Percentiles rank a stretch among this genome's conserved stretches.
Evolutionary conservation across 257 asterid species (phyloP).

Genomic region (Eustoma russellianum): DNA sequence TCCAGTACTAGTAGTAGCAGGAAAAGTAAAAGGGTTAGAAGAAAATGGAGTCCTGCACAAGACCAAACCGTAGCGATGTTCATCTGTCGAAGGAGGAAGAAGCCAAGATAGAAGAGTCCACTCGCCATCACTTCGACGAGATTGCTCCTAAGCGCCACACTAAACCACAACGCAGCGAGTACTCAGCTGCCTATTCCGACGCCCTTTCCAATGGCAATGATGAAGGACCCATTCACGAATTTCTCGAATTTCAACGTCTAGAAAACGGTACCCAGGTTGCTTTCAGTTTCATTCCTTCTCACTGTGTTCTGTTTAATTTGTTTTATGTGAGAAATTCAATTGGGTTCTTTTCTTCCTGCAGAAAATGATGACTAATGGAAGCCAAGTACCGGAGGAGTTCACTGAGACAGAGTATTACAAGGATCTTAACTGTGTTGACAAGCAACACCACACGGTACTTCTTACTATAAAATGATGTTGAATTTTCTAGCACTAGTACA

Average conservation of each 20-base stretch:
- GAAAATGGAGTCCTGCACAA: constrained; percentile 12
- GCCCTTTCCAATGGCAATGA: constrained; percentile 15
- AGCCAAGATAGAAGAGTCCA: constrained; percentile 46
- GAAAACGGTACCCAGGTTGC: constrained; percentile 55
- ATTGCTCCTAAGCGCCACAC: constrained; percentile 79
- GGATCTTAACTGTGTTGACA: constrained; percentile 65
- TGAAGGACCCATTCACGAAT: constrained; percentile 41
- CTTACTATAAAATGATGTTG: too few species aligned
- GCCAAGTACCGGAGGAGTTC: constrained; percentile 51
- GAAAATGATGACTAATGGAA: constrained; percentile 52
- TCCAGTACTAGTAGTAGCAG: too few species aligned
- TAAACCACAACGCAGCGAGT: constrained; percentile 89
- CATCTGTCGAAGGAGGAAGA: constrained; percentile 58
- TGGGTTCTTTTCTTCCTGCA: constrained; percentile 14
- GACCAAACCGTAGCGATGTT: constrained; percentile 72
- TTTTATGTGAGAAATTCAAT: background rate
- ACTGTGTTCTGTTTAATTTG: too few species aligned
- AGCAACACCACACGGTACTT: constrained; percentile 83
- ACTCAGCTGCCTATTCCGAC: constrained; percentile 49
- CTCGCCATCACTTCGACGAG: constrained; percentile 59
- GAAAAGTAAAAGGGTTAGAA: too few species aligned
- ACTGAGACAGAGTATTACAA: constrained; percentile 78
- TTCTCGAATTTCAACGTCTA: constrained; percentile 46
- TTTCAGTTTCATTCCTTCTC: too few species aligned
- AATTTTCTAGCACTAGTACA: too few species aligned